Conservation (phyloP, 208 protist genomes). For the Crithidia expoeki region DNA sequence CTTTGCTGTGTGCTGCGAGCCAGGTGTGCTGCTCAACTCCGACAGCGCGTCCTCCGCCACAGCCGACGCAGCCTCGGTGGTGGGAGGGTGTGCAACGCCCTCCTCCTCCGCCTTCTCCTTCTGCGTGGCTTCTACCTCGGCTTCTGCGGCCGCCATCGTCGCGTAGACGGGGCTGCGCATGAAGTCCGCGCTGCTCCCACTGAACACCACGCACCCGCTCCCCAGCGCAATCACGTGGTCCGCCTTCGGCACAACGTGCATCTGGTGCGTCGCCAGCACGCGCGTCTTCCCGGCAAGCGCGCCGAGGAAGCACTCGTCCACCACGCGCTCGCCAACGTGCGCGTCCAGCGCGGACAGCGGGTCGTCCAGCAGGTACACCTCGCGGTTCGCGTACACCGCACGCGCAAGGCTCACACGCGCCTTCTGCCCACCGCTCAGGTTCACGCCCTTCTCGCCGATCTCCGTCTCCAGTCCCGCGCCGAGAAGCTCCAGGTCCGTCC, state of each 20-base stretch:
- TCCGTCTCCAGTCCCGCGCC: constrained; percentile 89
- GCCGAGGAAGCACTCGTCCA: constrained; percentile 57
- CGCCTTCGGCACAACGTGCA: constrained; percentile 84
- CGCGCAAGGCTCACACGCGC: constrained; percentile 85
- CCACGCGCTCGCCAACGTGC: constrained; percentile 65
- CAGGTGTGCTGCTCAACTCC: no score
- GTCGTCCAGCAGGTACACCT: constrained; percentile 93
- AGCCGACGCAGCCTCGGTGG: no score
- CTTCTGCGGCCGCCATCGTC: no score
- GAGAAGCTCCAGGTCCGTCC: constrained; percentile 82
- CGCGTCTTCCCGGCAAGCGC: constrained; percentile 80
- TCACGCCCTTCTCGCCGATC: no score
- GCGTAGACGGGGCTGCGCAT: no score
- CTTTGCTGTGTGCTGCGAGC: no score
- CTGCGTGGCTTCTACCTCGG: no score
- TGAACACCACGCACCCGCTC: constrained; percentile 57
- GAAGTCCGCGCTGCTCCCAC: constrained; percentile 45
- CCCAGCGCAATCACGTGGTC: constrained; percentile 89
- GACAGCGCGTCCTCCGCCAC: no score
- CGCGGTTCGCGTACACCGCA: constrained; percentile 84
- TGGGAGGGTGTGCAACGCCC: no score
- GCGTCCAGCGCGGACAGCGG: constrained; percentile 93
- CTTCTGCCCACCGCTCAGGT: no score
- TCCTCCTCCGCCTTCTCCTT: no score
- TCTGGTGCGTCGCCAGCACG: constrained; percentile 94